Base-by-base conservation (phyloP, 129 eudicot species). In the Helichrysum umbraculigerum region DNA sequence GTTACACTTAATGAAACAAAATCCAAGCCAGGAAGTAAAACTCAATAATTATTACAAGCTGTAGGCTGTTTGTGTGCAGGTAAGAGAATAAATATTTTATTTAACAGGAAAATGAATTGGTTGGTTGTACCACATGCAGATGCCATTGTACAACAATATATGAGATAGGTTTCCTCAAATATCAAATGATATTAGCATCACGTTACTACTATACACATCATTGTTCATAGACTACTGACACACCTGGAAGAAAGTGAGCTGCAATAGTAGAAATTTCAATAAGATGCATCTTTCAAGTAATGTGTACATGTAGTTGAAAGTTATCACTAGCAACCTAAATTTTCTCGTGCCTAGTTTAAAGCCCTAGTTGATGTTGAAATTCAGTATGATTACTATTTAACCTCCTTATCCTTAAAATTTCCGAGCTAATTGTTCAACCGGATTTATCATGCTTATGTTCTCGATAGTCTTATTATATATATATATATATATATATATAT, bases 211-310 rank as follows among this genome's bases (percentile, higher is more conserved):
- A 66, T 34, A 12, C 34, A 6, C 19, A 22, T 21, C 59, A 42
- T 41, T 69, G 73, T 44, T 59, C 59, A 69, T 17, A 69, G 39
- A 69, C 59, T 42, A 69, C 42, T 44, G 60, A 34, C 58, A 69
- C 73, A 44, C 19, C 12, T 12, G 11, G 44, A 68, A 44, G 21
- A 2, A 28, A 37, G 20, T 44, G 35, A 25, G 28, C 21, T 68
- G 41, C 16, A 21, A 68, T 9, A 37, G 2, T 42, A 17, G 7
- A 15, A 8, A 1, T 41, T 21, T 41, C 34, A 35, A 54, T 19
- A 37, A 68, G 41, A 25, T 25, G 28, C 28, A 25, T 1, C 28
- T 25, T 25, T 25, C 28, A 25, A 25, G 57, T 6, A 68, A 68
- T 41, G 57, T 20, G 58, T 12, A 68, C 7, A 66, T 9, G 52